A percentile compares a stretch with the other conserved stretches of the same genome.
Evolutionary conservation across 2,329 filamentous ascomycete genomes (phyloP).

Genomic region (Penicillium sp.): DNA sequence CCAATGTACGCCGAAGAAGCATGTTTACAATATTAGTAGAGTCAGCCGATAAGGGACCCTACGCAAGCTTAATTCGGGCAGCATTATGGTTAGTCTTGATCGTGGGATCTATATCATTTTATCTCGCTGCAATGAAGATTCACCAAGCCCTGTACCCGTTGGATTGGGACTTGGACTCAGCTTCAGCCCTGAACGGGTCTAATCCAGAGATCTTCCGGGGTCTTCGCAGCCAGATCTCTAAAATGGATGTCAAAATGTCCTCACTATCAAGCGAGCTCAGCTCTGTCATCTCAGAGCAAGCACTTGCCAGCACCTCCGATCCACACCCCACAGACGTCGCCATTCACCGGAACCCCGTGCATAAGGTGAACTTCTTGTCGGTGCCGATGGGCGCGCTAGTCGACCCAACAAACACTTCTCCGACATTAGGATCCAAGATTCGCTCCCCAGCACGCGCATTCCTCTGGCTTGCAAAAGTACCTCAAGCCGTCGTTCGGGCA

Average conservation of each 20-base stretch:
- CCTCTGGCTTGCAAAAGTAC: not conserved
- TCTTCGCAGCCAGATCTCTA: constrained; percentile 29
- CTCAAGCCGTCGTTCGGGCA: constrained; percentile 14
- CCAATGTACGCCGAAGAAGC: not conserved
- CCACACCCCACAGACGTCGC: constrained; percentile 23
- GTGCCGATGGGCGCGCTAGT: constrained; percentile 65
- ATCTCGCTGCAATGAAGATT: constrained; percentile 16
- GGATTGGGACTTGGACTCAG: constrained; percentile 6
- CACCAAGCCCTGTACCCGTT: constrained; percentile 14
- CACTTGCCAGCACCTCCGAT: constrained; percentile 10
- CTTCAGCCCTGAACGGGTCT: constrained; percentile 22
- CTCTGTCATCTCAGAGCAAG: constrained; percentile 25
- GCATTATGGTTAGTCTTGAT: constrained; percentile 11
- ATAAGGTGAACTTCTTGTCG: constrained; percentile 73
- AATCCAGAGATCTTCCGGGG: constrained; percentile 26
- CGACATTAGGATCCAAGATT: constrained; percentile 45
- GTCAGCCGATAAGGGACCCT: not conserved
- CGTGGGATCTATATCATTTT: constrained; percentile 12
- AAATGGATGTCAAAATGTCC: constrained; percentile 32
- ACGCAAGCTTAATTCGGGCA: constrained; percentile 11
- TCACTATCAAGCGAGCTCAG: constrained; percentile 33
- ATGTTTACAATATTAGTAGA: not conserved
- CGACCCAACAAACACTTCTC: constrained; percentile 62
- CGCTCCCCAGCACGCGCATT: constrained; percentile 20
- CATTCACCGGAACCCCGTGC: constrained; percentile 14